These are phyloP conservation scores for Alternaria infectoria DNA, from an alignment of 2,329 filamentous ascomycete genomes.

Conservation along the genomic window DNA sequence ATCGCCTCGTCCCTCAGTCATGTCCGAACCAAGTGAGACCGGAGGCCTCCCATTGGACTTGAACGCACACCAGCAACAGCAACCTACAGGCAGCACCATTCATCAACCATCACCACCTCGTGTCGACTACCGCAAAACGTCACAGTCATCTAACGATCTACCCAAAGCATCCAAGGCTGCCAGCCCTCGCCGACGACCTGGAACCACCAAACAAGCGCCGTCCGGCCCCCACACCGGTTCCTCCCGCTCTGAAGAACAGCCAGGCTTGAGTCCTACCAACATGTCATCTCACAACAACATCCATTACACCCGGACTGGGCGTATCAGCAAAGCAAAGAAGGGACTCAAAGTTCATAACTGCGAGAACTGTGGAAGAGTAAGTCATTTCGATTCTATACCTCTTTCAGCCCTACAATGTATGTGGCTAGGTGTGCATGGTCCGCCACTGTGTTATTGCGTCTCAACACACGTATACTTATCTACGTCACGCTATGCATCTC, in stretches of 20 bases:
- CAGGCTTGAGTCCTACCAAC: constrained; percentile 37
- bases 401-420: background rate
- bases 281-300: constrained; percentile 41
- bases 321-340: constrained; percentile 57
- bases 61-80: constrained; percentile 26
- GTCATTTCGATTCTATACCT: constrained; percentile 21
- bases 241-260: constrained; percentile 41
- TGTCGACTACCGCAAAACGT: constrained; percentile 28
- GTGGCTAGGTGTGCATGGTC: constrained; percentile 7
- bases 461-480: background rate
- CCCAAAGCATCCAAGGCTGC: constrained; percentile 26
- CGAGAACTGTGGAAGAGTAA: constrained; percentile 54
- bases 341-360: constrained; percentile 55
- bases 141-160: constrained; percentile 38
- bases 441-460: background rate
- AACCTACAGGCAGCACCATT: constrained; percentile 28
- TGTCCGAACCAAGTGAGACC: constrained; percentile 43
- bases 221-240: constrained; percentile 33
- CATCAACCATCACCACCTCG: constrained; percentile 18
- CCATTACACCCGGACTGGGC: constrained; percentile 54
- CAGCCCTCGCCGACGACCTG: constrained; percentile 37
- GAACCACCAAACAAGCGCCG: constrained; percentile 27
- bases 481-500: background rate
- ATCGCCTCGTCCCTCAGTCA: constrained; percentile 35
- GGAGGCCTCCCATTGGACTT: constrained; percentile 40